Base-by-base conservation (phyloP, 345 rosid genomes). In the Limnanthes douglasii region DNA sequence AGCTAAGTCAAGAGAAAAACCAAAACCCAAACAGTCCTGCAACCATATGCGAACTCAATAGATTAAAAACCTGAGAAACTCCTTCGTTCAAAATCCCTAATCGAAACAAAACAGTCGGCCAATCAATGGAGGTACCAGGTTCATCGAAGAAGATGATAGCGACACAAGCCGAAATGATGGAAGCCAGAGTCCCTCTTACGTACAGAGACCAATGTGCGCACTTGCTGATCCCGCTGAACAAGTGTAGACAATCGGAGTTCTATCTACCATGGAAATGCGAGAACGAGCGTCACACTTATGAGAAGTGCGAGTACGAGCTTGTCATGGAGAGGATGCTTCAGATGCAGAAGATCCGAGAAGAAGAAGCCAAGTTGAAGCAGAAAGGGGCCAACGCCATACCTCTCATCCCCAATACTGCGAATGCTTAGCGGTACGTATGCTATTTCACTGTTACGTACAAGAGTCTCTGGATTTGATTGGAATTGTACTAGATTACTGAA, bases 111-210 rank as follows among this genome's bases (percentile, higher is more conserved):
- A n/a, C n/a, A n/a, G n/a, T n/a, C n/a, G n/a, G n/a, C n/a, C n/a
- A n/a, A n/a, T n/a, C 3, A 39, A 90, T 85, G 99, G 94, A 78
- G 47, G 77, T 68, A 21, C 54, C 43, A 35, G 95, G 96, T 54
- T 81, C 96, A 19, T 81, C 99, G 60, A 92, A 75, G 83, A 78
- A 81, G 69, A 92, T 92, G 96, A 72, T 92, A 31, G 95, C 99
- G 34, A 81, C 96, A 0, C 96, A 75, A 33, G 90, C 50, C 34
- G 99, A 92, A 62, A 85, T 92, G 99, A 88, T 54, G 43, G 66
- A 58, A 46, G 94, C 80, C n/a, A 69, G 60, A 50, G 78, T 78
- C 8, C 90, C 96, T 1, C 57, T 92, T 4, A 55, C 94, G 0
- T 92, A 76, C 46, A 68, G 99, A 48, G 99, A 92, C 61, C 95